Conservation (phyloP, 2,329 filamentous ascomycete genomes). For the Talaromyces pinophilus region DNA sequence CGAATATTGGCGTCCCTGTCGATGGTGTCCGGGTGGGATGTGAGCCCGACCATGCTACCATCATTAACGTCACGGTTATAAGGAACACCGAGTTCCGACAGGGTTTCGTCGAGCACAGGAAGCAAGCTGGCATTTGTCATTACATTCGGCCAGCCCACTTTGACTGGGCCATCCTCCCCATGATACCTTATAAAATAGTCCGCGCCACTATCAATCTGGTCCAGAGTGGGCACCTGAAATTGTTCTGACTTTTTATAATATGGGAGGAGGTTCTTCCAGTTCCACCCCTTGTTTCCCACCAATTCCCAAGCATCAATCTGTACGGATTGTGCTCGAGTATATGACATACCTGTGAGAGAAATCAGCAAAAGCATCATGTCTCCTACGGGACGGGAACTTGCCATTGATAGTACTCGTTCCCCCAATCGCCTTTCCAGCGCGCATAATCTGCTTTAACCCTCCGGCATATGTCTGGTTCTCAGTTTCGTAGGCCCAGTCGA, state of each 20-base stretch:
- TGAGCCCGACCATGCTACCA: conserved; percentile 49
- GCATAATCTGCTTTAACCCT: conserved; percentile 32
- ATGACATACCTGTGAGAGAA: conserved; percentile 37
- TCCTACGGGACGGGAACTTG: conserved; percentile 5
- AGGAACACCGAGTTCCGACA: conserved; percentile 36
- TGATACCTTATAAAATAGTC: background rate
- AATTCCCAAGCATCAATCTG: conserved; percentile 43
- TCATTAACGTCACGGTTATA: conserved; percentile 48
- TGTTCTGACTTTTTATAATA: background rate
- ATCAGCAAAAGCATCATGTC: background rate
- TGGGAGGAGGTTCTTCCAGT: conserved; percentile 33
- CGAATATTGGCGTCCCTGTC: conserved; percentile 42
- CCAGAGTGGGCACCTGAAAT: background rate
- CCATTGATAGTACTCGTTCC: conserved; percentile 50
- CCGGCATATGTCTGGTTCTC: conserved; percentile 41
- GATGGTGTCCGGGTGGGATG: conserved; percentile 46
- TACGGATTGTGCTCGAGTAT: conserved; percentile 37
- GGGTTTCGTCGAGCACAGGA: conserved; percentile 19
- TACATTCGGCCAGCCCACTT: background rate
- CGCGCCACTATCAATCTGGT: background rate
- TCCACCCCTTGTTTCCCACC: conserved; percentile 35
- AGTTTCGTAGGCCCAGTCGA: conserved; percentile 47
- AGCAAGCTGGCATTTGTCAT: background rate
- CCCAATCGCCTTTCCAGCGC: conserved; percentile 47
- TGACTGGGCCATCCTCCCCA: background rate